A percentile compares a stretch with the other conserved stretches of the same genome.
Evolutionary conservation across 2,329 filamentous ascomycete genomes (phyloP).

Genomic region (Paecilomyces variotii): DNA sequence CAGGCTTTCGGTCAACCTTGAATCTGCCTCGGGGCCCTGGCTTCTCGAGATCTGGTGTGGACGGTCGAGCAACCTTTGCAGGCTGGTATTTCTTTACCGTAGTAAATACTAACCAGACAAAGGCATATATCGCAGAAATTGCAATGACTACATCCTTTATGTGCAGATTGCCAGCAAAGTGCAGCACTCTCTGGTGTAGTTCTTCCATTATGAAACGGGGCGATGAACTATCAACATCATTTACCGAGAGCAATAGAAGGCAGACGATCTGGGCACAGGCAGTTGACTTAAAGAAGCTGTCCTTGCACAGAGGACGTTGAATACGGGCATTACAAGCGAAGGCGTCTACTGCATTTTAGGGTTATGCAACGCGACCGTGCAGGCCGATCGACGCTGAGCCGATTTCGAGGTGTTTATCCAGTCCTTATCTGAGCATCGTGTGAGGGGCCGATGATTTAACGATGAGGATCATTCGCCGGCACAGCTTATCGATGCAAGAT

Average conservation of each 20-base stretch:
- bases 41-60: slow-evolving; percentile 41
- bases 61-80: slow-evolving; percentile 8
- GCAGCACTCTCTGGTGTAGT: neutral
- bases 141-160: slow-evolving; percentile 21
- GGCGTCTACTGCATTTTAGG: neutral
- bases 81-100: slow-evolving; percentile 20
- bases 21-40: slow-evolving; percentile 19
- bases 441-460: neutral
- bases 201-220: neutral
- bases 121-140: slow-evolving; percentile 20
- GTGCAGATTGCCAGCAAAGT: slow-evolving; percentile 4
- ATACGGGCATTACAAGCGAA: neutral
- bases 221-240: neutral
- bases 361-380: neutral
- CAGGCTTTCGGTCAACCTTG: slow-evolving; percentile 32
- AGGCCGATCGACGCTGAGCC: neutral
- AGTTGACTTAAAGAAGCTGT: neutral
- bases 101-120: slow-evolving; percentile 21
- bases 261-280: neutral
- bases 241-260: neutral
- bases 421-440: neutral
- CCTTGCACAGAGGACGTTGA: neutral
- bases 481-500: neutral
- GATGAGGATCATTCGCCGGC: neutral
- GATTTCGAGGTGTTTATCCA: neutral